phyloP scores from a whole-genome alignment of 805 yeast genomes.

The Torulaspora gathmanii region DNA sequence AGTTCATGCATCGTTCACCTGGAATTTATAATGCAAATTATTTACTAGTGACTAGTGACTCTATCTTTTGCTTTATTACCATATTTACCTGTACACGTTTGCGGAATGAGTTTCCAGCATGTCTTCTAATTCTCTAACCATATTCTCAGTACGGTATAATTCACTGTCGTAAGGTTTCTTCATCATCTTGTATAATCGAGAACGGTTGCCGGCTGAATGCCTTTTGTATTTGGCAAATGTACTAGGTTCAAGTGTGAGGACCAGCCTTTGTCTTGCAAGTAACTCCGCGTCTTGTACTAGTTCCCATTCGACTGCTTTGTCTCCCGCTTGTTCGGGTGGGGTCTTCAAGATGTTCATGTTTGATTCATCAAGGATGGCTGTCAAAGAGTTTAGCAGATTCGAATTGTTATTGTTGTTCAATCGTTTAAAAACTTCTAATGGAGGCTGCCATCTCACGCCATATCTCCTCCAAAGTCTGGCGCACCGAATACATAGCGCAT shows the following conservation, averaged over 20 bases:
- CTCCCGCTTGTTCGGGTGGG: conserved; percentile 17
- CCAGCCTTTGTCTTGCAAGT: conserved; percentile 48
- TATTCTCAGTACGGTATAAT: conserved; percentile 1
- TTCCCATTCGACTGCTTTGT: conserved; percentile 62
- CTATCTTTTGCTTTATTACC: too few relatives aligned
- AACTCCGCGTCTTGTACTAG: conserved; percentile 55
- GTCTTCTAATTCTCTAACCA: conserved; percentile 18
- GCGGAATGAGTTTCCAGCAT: conserved; percentile 9
- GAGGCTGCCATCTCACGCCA: conserved; percentile 82
- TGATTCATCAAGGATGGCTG: conserved; percentile 20
- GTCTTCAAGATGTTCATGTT: conserved; percentile 15
- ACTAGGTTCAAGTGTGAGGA: conserved; percentile 16
- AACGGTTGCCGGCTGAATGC: conserved; percentile 20
- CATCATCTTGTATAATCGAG: conserved; percentile 21
- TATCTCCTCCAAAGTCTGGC: conserved; percentile 89
- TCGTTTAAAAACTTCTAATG: conserved; percentile 57
- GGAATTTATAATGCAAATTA: too few relatives aligned
- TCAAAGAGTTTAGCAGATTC: conserved; percentile 15
- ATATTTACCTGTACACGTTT: not conserved
- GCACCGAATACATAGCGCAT: conserved; percentile 78
- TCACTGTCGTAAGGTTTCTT: conserved; percentile 18
- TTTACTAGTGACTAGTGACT: too few relatives aligned
- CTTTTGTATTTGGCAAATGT: conserved; percentile 20
- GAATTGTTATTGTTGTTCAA: conserved; percentile 24
- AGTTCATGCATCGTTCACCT: too few relatives aligned